A percentile compares a stretch with the other conserved stretches of the same genome.
These are phyloP conservation scores for Pseudocohnilembus persalinus DNA, from an alignment of 169 alveolate species.

Conservation along the genomic window DNA sequence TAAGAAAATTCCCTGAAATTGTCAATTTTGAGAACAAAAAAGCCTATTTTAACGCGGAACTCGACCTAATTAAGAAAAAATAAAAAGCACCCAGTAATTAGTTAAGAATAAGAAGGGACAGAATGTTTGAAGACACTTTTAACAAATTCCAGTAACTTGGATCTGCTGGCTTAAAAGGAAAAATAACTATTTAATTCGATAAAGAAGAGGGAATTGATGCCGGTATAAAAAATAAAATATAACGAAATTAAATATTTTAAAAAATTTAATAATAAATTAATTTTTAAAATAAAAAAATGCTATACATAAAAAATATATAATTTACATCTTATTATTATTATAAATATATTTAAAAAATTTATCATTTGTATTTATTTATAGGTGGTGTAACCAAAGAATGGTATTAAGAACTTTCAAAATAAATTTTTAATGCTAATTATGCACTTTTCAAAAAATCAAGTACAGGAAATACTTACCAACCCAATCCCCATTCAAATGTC, in stretches of 20 bases:
- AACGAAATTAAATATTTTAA: neutral
- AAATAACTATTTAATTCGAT: slow-evolving; percentile 91
- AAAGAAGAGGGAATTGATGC: slow-evolving; percentile 99
- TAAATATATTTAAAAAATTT: no score
- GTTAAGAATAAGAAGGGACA: slow-evolving; percentile 92
- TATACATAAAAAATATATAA: no score
- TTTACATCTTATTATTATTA: no score
- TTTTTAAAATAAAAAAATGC: no score
- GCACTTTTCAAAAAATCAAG: slow-evolving; percentile 89
- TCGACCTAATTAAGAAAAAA: slow-evolving; percentile 82
- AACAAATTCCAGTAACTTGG: slow-evolving; percentile 86
- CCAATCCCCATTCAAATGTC: slow-evolving; percentile 94
- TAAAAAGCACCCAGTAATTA: slow-evolving; percentile 77
- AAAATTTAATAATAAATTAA: no score
- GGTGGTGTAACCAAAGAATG: slow-evolving; percentile 98
- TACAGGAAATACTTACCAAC: slow-evolving; percentile 92
- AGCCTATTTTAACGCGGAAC: slow-evolving; percentile 90
- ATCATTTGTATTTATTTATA: neutral
- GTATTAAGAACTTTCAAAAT: slow-evolving; percentile 95
- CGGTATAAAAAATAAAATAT: slow-evolving; percentile 66
- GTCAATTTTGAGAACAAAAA: slow-evolving; percentile 97
- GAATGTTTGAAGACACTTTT: slow-evolving; percentile 95
- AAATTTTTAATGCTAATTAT: slow-evolving; percentile 98
- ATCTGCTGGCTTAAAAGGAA: slow-evolving; percentile 95
- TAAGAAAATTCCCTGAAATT: slow-evolving; percentile 85